These are phyloP conservation scores for Penicillium sp. DNA, from an alignment of 2,329 filamentous ascomycete species.

Conservation along the genomic window DNA sequence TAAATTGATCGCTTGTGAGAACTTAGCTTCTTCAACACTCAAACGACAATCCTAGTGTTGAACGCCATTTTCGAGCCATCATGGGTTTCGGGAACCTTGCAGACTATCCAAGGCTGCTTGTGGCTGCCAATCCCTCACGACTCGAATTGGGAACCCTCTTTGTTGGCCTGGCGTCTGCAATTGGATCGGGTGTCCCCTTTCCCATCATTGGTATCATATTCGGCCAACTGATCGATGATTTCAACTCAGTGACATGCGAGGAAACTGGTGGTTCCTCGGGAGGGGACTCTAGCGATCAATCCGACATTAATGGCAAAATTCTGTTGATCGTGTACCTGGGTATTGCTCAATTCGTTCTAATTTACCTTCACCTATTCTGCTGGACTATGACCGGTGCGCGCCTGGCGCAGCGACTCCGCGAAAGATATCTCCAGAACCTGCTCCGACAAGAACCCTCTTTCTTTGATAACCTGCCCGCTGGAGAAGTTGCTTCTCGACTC, in stretches of 20 bases:
- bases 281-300: conserved; percentile 23
- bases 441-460: conserved; percentile 63
- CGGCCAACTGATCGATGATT: conserved; percentile 42
- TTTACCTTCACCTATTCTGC: conserved; percentile 64
- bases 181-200: conserved; percentile 43
- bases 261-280: conserved; percentile 8
- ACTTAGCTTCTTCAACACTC: conserved; percentile 14
- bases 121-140: conserved; percentile 40
- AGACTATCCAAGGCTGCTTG: conserved; percentile 37
- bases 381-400: conserved; percentile 66
- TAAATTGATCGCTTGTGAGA: conserved; percentile 6
- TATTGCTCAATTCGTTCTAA: conserved; percentile 61
- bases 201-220: conserved; percentile 44
- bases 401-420: conserved; percentile 62
- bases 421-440: conserved; percentile 59
- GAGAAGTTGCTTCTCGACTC: conserved; percentile 63
- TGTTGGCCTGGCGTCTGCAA: conserved; percentile 31
- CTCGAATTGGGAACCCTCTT: conserved; percentile 30
- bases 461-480: conserved; percentile 63
- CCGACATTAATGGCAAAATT: conserved; percentile 53
- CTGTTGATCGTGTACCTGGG: conserved; percentile 63
- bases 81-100: conserved; percentile 36
- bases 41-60: conserved; percentile 4
- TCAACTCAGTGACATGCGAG: conserved; percentile 36
- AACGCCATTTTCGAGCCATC: conserved; percentile 8